Evolutionary conservation across 345 rosid species (phyloP), one percentile per base, ranked within the genome.

Genomic region (Syzygium aromaticum): DNA sequence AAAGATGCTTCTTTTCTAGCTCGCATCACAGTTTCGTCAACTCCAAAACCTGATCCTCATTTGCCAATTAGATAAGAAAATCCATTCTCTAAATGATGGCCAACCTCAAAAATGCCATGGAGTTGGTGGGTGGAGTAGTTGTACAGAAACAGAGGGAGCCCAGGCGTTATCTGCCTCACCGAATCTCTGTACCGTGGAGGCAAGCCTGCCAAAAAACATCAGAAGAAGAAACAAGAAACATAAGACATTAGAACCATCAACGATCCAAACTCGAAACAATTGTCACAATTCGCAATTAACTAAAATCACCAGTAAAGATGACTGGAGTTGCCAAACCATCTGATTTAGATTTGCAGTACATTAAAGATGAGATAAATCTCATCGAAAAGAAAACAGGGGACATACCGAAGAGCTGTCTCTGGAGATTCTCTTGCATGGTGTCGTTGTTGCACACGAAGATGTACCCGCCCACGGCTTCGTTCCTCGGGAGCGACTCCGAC

Each of bases 401-500:
- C 92, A 52, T 93, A 96, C 98, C 99, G 84, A 98, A 98, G 59
- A 98, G 98, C 92, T 96, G 93, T 54, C 99, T 92, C 89, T 90
- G 94, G 87, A 98, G 96, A 88, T 98, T 95, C 94, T 98, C 99
- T 84, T 91, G 92, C 99, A 98, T 98, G 53, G 99, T 98, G 86
- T 98, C 99, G 85, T 98, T 98, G 94, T 98, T 96, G 93, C 99
- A 98, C n/a, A 98, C 99, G 84, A 98, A 96, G 88, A 98, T 98
- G 88, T 98, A 98, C 2, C 99, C 99, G 5, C 99, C 99, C 22
- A 98, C 91, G 38, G 97, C 94, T 91, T 98, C 98, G 84, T 95
- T 94, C 73, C 99, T 93, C 4, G 99, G 98, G 85, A 98, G 90
- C 46, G 99, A 90, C 87, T 98, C 99, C 2, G 99, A 89, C 0